Evolutionary conservation across 2,329 filamentous ascomycete genomes (phyloP).

Genomic region (Talaromyces sp.): DNA sequence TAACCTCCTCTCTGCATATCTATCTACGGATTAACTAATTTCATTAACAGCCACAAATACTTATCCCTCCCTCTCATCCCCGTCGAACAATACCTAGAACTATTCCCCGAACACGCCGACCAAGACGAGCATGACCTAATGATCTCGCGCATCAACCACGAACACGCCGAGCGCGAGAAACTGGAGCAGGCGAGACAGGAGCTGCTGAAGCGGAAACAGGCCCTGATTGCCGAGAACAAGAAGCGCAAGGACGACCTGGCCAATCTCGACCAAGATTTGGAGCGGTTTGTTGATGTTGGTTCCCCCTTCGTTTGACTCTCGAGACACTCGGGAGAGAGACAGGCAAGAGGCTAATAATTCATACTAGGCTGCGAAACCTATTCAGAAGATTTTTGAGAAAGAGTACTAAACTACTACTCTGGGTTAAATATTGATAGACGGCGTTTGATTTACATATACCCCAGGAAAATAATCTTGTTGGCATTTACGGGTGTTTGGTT

Average conservation of each 20-base stretch:
- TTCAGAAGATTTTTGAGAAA: slow-evolving; percentile 80
- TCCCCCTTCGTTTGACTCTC: background rate
- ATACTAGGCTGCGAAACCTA: slow-evolving; percentile 73
- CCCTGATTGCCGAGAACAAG: slow-evolving; percentile 72
- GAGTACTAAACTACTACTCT: slow-evolving; percentile 38
- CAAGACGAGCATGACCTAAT: slow-evolving; percentile 76
- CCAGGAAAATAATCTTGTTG: background rate
- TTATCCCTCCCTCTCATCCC: slow-evolving; percentile 79
- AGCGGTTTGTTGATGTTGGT: slow-evolving; percentile 81
- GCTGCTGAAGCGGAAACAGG: slow-evolving; percentile 66
- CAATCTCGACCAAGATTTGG: slow-evolving; percentile 83
- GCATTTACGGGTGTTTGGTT: background rate
- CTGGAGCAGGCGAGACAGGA: slow-evolving; percentile 80
- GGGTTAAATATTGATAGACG: background rate
- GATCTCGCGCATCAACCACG: slow-evolving; percentile 85
- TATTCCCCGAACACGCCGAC: slow-evolving; percentile 69
- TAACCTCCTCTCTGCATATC: slow-evolving; percentile 16
- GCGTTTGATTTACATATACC: slow-evolving; percentile 4
- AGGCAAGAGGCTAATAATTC: background rate
- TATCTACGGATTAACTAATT: slow-evolving; percentile 1
- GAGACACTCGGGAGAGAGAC: background rate
- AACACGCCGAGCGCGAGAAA: slow-evolving; percentile 75
- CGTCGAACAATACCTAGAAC: slow-evolving; percentile 70
- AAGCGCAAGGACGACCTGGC: slow-evolving; percentile 89
- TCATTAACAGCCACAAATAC: slow-evolving; percentile 63